A percentile compares a stretch with the other conserved stretches of the same genome.
Evolutionary conservation across 495 filamentous ascomycete genomes (phyloP).

Genomic region (Aspergillus panamensis): DNA sequence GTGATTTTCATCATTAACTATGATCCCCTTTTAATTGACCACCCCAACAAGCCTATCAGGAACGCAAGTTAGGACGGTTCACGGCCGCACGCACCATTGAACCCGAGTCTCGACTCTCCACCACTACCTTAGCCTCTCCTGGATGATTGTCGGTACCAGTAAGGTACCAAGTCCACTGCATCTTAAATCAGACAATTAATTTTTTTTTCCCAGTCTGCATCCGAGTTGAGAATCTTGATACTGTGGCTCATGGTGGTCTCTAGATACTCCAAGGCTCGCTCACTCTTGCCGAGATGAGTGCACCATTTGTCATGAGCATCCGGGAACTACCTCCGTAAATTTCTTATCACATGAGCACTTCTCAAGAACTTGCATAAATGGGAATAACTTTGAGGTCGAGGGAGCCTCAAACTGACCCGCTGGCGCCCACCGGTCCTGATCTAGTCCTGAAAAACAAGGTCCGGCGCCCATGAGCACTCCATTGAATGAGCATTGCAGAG

Average conservation of each 20-base stretch:
- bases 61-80: not conserved
- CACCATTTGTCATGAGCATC: not conserved
- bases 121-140: too few species aligned
- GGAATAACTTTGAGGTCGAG: not conserved
- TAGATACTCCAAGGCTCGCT: not conserved
- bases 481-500: constrained; percentile 5
- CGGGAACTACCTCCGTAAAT: not conserved
- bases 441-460: constrained; percentile 2
- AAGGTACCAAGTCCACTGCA: too few species aligned
- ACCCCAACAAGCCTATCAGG: not conserved
- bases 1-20: not conserved
- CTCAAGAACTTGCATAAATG: not conserved
- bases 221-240: not conserved
- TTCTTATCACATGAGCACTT: constrained; percentile 2
- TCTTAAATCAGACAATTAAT: not conserved
- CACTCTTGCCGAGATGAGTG: not conserved
- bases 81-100: not conserved
- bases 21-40: not conserved
- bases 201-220: not conserved
- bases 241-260: not conserved
- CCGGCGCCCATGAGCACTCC: not conserved
- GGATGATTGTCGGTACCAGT: too few species aligned
- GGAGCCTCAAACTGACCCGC: not conserved
- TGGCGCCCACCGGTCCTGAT: not conserved
- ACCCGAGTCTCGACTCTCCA: too few species aligned